Conservation (phyloP, 179 eudicot genomes). For the Gypsophila paniculata region DNA sequence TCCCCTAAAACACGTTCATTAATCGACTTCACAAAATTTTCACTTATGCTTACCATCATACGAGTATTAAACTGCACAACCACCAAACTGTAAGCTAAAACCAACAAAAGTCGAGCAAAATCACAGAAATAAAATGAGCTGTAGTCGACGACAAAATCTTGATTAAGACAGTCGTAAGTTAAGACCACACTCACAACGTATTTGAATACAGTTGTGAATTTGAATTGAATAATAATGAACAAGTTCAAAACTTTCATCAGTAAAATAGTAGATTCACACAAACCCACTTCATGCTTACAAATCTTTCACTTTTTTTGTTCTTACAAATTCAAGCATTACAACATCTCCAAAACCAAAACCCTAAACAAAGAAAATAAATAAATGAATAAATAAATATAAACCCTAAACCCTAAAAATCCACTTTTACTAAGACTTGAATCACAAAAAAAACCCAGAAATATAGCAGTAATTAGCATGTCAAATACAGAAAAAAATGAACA, state of each 20-base stretch:
- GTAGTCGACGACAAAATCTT: too few species aligned
- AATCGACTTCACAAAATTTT: background rate
- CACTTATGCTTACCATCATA: background rate
- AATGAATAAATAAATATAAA: slow-evolving; percentile 17
- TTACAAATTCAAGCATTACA: background rate
- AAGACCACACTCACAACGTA: too few species aligned
- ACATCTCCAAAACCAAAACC: background rate
- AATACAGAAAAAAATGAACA: background rate
- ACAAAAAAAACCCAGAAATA: background rate
- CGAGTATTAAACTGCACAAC: too few species aligned
- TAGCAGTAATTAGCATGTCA: background rate
- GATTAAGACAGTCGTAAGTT: too few species aligned
- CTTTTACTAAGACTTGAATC: background rate
- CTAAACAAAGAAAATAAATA: background rate
- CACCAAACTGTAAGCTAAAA: background rate
- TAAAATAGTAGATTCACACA: background rate
- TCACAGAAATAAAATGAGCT: background rate
- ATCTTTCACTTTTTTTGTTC: background rate
- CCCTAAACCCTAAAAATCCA: slow-evolving; percentile 24
- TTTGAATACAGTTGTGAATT: too few species aligned
- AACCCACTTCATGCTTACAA: background rate
- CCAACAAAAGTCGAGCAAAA: background rate
- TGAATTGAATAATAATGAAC: background rate
- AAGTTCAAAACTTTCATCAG: background rate
- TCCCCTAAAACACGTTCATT: background rate